phyloP scores from a whole-genome alignment of 495 filamentous ascomycete species.

The Glarea lozoyensis region DNA sequence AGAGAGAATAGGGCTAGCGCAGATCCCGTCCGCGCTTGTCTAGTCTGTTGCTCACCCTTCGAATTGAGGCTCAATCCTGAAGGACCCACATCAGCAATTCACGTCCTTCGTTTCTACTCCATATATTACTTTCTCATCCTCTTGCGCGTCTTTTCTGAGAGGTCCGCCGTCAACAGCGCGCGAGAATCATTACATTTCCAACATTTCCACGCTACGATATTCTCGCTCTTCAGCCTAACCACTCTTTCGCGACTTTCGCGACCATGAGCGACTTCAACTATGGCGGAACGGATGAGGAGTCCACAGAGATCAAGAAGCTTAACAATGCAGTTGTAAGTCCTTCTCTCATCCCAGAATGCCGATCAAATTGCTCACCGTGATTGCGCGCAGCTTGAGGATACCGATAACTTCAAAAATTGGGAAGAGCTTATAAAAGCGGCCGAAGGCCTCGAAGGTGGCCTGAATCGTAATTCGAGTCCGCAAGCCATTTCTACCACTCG shows the following conservation, averaged over 20 bases:
- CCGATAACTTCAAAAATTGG: slow-evolving; percentile 93
- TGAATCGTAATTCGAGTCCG: slow-evolving; percentile 94
- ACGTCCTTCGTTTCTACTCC: neutral
- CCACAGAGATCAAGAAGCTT: slow-evolving; percentile 72
- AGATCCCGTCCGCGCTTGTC: neutral
- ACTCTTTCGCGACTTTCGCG: neutral
- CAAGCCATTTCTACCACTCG: slow-evolving; percentile 81
- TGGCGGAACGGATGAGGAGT: slow-evolving; percentile 76
- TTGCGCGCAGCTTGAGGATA: slow-evolving; percentile 51
- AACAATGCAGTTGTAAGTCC: slow-evolving; percentile 68
- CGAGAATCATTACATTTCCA: neutral
- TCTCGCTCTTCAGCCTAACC: neutral
- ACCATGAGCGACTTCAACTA: slow-evolving; percentile 42
- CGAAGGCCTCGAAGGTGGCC: slow-evolving; percentile 79
- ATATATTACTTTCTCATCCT: neutral
- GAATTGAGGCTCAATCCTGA: neutral
- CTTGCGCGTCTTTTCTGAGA: slow-evolving; percentile 6
- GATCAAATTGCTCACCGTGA: slow-evolving; percentile 2
- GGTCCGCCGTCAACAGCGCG: neutral
- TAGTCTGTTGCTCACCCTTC: too few species aligned
- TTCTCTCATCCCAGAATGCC: neutral
- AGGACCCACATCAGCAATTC: neutral
- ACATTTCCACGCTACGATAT: neutral
- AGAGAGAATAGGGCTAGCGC: neutral
- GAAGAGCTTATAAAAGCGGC: slow-evolving; percentile 81